Base-by-base conservation (phyloP, 169 alveolate species). In the Plasmodium ovale region DNA sequence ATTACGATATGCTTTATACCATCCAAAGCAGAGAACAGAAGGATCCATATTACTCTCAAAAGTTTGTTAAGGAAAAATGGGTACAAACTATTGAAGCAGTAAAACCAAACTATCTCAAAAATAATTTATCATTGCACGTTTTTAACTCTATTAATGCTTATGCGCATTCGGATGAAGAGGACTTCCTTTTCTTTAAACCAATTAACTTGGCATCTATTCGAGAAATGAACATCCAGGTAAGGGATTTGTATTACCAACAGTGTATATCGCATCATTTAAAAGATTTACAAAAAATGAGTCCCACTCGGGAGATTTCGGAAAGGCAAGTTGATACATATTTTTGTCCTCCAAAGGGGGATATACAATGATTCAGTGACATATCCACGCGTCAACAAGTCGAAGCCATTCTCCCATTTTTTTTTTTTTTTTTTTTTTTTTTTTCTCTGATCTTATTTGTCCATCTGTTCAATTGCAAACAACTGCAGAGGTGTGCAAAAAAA, bases 161-260 rank as follows among this genome's bases (percentile, higher is more conserved):
- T 72, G 56, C 29, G 21, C 53, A 59, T 25, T 27, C 62, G 27
- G 29, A 58, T 37, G 53, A 58, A 12, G 87, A 72, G 25, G 87
- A 72, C 4, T 72, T 54, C 16, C 16, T 72, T 2, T 72, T 72
- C 47, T 72, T 72, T 29, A 49, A 56, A 19, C 87, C 87, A 16
- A 56, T 72, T 29, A 72, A 72, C 14, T 33, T 72, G 39, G 27
- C 59, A 10, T 39, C 87, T 2, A 72, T 72, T 14, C 33, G 37
- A 56, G 56, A 72, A 7, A 16, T 25, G 35, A 72, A 56, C 56
- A 56, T 33, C 25, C 69, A 44, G 29, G 44, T 72, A n/a, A 58
- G 87, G 31, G 33, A 59, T 12, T 56, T 72, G 60, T 72, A 72
- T 64, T 72, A 72, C 27, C 44, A 56, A 21, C 72, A 72, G 19